Evolutionary conservation across 352 stramenopile species (phyloP).

Genomic region (Detonula confervacea): DNA sequence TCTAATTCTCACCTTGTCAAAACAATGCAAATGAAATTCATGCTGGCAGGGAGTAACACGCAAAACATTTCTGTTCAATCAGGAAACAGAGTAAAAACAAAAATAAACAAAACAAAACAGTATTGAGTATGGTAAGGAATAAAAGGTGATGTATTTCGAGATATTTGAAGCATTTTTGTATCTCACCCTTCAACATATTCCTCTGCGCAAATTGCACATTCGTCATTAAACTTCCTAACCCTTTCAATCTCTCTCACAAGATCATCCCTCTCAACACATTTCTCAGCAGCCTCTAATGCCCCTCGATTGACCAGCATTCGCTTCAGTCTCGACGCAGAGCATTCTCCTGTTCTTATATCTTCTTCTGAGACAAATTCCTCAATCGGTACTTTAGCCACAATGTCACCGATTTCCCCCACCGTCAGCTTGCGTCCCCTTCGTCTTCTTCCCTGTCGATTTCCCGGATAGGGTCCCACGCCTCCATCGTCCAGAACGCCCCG

Average conservation of each 20-base stretch:
- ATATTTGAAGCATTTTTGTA: background rate
- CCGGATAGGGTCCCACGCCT: constrained; percentile 18
- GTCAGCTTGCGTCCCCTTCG: constrained; percentile 24
- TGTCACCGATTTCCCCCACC: constrained; percentile 36
- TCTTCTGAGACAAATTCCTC: constrained; percentile 51
- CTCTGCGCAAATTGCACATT: constrained; percentile 51
- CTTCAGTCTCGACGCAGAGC: constrained; percentile 44
- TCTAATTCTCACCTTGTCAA: too few relatives aligned
- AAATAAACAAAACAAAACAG: background rate
- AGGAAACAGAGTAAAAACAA: background rate
- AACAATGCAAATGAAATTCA: constrained; percentile 56
- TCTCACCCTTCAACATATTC: constrained; percentile 52
- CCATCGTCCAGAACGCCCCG: constrained; percentile 25
- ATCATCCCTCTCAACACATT: constrained; percentile 40
- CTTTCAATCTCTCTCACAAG: constrained; percentile 36
- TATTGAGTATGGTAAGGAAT: background rate
- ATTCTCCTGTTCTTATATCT: constrained; percentile 27
- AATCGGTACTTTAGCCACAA: constrained; percentile 44
- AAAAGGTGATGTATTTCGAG: too few relatives aligned
- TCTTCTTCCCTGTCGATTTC: constrained; percentile 8
- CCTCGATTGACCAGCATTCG: constrained; percentile 47
- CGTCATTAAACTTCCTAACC: constrained; percentile 47
- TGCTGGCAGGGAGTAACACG: constrained; percentile 39
- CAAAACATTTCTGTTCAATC: constrained; percentile 29
- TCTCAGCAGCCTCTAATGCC: constrained; percentile 13